Base-by-base conservation (phyloP, 306 rosid species). In the Clitoria ternatea region DNA sequence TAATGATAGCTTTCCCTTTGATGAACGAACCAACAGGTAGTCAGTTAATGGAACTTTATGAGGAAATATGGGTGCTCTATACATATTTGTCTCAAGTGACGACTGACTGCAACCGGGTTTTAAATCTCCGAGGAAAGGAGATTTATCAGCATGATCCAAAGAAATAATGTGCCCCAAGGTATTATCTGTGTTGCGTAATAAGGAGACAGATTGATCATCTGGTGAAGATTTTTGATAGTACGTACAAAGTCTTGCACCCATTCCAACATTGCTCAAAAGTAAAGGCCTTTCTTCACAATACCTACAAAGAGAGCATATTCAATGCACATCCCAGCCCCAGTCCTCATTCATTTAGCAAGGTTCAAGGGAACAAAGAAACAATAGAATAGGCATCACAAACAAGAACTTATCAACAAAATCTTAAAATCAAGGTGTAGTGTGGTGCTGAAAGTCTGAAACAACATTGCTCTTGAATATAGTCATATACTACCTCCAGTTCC, bases 211-310 rank as follows among this genome's bases (percentile, higher is more conserved):
- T 76, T 82, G 97, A 82, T 90, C 97, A 70, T 93, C 98, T 1
- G 97, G 89, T 14, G 90, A 86, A 47, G 81, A 77, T 77, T 93
- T 93, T 79, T 88, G 94, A 78, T 90, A 90, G 76, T 93, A 93
- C n/a, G 94, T 90, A 80, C 98, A 93, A 17, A 93, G 88, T 76
- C 94, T 90, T 53, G 96, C 94, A 73, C 97, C 98, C 98, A 90
- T 90, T 66, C 98, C 98, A 72, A 76, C 85, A 81, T 88, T 93
- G 84, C 97, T 82, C 86, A 90, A 75, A 75, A 93, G 93, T 75
- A 93, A 84, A 77, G 98, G 98, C 70, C 98, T 87, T 85, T 93
- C 98, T 86, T 93, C 98, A 48, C 97, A 90, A 77, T 93, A 93
- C 87, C 98, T 94, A 57, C 42, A 66, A 79, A 71, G 61, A 77